These are phyloP conservation scores for Kwoniella newhampshirensis DNA, from an alignment of 768 basidiomycete species.

Conservation along the genomic window DNA sequence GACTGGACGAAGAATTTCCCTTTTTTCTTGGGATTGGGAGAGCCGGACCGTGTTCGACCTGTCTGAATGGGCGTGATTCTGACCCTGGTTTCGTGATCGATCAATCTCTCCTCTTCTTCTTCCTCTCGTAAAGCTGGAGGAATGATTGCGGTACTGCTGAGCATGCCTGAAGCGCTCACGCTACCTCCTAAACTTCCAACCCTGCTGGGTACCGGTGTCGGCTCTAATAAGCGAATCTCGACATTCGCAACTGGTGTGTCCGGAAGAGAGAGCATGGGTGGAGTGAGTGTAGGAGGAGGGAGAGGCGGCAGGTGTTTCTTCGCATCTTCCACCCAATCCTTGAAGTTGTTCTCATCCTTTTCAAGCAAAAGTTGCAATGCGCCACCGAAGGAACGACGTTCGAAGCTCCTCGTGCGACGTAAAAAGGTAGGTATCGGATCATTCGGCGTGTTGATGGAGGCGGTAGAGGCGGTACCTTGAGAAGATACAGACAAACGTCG, in stretches of 20 bases:
- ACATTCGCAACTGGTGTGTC: constrained; percentile 42
- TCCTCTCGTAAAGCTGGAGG: constrained; percentile 30
- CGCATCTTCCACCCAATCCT: constrained; percentile 48
- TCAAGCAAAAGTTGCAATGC: constrained; percentile 40
- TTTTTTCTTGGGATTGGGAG: constrained; percentile 34
- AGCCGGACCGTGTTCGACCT: constrained; percentile 10
- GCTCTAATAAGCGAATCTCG: constrained; percentile 49
- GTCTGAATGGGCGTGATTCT: constrained; percentile 12
- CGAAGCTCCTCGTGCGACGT: constrained; percentile 16
- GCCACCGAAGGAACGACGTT: constrained; percentile 36
- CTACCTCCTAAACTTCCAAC: constrained; percentile 49
- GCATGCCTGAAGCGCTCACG: constrained; percentile 26
- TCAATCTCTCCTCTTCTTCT: constrained; percentile 27
- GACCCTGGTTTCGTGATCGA: neutral
- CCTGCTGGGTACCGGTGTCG: constrained; percentile 50
- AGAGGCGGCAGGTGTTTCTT: constrained; percentile 22
- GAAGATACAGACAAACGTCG: constrained; percentile 24
- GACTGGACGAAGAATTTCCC: constrained; percentile 52
- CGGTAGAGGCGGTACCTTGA: constrained; percentile 24
- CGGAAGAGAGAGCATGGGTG: constrained; percentile 37
- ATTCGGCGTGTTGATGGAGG: constrained; percentile 27
- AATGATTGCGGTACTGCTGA: constrained; percentile 12
- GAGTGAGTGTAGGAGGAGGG: neutral
- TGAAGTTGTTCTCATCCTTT: constrained; percentile 45
- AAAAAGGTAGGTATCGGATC: constrained; percentile 13